Percentiles rank a stretch among this genome's conserved stretches.
Evolutionary conservation across 768 basidiomycete genomes (phyloP).

Genomic region (Boletus eberwhitei): DNA sequence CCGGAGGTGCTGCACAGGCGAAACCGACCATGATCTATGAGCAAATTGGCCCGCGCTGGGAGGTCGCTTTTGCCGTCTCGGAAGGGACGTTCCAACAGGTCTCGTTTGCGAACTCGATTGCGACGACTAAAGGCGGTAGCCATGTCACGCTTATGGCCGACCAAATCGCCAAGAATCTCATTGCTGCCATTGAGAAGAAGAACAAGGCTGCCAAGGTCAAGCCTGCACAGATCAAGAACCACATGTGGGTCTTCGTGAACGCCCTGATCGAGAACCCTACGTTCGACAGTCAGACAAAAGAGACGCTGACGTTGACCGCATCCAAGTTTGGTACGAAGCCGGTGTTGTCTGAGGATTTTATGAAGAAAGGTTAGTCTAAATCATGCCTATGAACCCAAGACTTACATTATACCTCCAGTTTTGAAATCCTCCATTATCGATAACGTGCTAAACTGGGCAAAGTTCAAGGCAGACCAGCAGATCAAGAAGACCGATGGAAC

Average conservation of each 20-base stretch:
- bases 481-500: constrained; percentile 94
- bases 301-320: constrained; percentile 81
- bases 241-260: constrained; percentile 98
- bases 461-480: constrained; percentile 93
- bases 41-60: constrained; percentile 79
- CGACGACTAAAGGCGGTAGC: constrained; percentile 94
- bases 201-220: constrained; percentile 97
- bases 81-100: constrained; percentile 92
- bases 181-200: constrained; percentile 87
- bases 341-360: constrained; percentile 80
- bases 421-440: constrained; percentile 88
- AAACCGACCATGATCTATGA: constrained; percentile 87
- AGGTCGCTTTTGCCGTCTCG: constrained; percentile 91
- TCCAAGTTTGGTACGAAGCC: constrained; percentile 93
- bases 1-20: constrained; percentile 73
- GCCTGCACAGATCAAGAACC: constrained; percentile 89
- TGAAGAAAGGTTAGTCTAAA: constrained; percentile 78
- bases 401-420: constrained; percentile 45
- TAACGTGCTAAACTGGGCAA: constrained; percentile 92
- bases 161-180: constrained; percentile 82
- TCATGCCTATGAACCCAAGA: not conserved
- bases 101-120: constrained; percentile 96
- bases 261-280: constrained; percentile 95
- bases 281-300: constrained; percentile 99
- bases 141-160: constrained; percentile 85